Conservation (phyloP, 345 rosid species). For the Raphanus raphanistrum region DNA sequence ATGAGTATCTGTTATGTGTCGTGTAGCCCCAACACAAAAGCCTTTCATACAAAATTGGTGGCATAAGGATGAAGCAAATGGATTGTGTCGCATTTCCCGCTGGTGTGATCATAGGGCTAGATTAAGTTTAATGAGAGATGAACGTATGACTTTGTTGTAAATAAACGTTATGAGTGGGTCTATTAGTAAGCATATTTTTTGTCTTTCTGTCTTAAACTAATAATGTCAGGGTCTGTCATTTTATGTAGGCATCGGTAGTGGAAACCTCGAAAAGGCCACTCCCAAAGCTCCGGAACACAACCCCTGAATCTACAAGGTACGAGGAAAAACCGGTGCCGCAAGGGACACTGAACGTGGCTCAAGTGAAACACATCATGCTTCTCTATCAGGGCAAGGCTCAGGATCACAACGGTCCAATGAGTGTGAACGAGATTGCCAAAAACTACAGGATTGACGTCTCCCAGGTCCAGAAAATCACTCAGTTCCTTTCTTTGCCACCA, state of each 20-base stretch:
- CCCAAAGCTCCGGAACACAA: slow-evolving; percentile 81
- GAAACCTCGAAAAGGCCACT: slow-evolving; percentile 70
- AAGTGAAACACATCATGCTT: slow-evolving; percentile 72
- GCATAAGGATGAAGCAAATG: too few relatives aligned
- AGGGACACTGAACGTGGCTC: slow-evolving; percentile 73
- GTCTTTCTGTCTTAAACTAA: neutral
- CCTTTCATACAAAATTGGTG: neutral
- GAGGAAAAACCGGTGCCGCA: slow-evolving; percentile 66
- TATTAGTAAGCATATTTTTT: neutral
- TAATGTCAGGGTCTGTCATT: neutral
- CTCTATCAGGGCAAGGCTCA: slow-evolving; percentile 80
- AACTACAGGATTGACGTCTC: slow-evolving; percentile 59
- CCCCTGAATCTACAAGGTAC: slow-evolving; percentile 53
- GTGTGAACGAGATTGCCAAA: slow-evolving; percentile 60
- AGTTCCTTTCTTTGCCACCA: slow-evolving; percentile 65
- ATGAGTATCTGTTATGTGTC: neutral
- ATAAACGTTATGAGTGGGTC: neutral
- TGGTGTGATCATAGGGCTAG: neutral
- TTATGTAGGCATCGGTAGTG: slow-evolving; percentile 58
- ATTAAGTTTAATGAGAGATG: neutral
- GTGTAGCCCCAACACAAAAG: neutral
- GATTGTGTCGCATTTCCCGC: neutral
- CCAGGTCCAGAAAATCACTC: slow-evolving; percentile 60
- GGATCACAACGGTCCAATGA: slow-evolving; percentile 65
- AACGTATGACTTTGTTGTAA: neutral